Evolutionary conservation across 1,284 basidiomycete genomes (phyloP), one percentile per base, ranked within the genome.

Genomic region (Mycosarcoma mackinlayi): DNA sequence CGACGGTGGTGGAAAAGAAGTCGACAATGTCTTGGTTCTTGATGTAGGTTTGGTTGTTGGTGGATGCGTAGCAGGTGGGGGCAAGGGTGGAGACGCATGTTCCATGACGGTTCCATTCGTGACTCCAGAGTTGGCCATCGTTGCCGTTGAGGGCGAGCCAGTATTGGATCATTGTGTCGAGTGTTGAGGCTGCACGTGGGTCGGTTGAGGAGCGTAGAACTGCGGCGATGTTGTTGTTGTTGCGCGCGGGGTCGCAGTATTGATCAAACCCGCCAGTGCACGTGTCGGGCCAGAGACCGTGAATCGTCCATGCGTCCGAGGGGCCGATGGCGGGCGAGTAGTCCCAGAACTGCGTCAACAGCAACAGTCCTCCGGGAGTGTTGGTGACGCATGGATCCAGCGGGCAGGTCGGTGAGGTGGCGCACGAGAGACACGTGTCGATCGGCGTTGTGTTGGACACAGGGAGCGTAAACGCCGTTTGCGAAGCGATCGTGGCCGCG

Each of bases 341-440:
- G 49, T 76, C 74, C 74, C 74, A 76, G 61, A 76, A 76, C 21
- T 65, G 58, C 3, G 71, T 73, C 2, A 73, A 45, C 0, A 76
- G 63, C 1, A 76, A 28, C n/a, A 76, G 51, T 16, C 74, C 73
- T 11, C 73, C 73, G 3, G 73, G 73, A 13, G 62, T 62, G 31
- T 75, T 75, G 44, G 64, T 70, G 10, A 18, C 28, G 31, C 73
- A 75, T 4, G 70, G 50, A 24, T 73, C 71, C 24, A 30, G 34
- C 1, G 60, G 42, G 11, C 55, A 59, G 3, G 48, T 51, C 33
- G 51, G 61, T 0, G 56, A n/a, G 5, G 57, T 60, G 38, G 56
- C 14, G 33, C 67, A 70, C 5, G 67, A 70, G 5, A 64, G 51
- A 31, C 67, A 70, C 10, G 49, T 46, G 34, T 57, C 53, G 21